A percentile compares a stretch with the other conserved stretches of the same genome.
phyloP scores from a whole-genome alignment of 2,329 filamentous ascomycete species.

The Apiospora rasikravindrae region DNA sequence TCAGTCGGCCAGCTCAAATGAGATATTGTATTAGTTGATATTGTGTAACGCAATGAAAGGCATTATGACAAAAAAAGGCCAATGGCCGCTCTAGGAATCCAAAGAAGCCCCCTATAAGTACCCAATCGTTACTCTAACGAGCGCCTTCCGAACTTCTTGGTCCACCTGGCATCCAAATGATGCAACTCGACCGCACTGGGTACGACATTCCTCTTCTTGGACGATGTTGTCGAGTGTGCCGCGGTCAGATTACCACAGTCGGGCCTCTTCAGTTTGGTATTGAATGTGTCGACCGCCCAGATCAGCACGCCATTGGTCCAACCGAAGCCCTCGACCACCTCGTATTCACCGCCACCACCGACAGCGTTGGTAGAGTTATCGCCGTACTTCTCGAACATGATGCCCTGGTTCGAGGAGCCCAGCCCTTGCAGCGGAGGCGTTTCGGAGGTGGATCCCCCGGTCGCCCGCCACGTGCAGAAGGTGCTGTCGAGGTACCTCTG shows the following conservation, averaged over 20 bases:
- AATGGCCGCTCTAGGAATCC: background rate
- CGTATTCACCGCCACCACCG: constrained; percentile 71
- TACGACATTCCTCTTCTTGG: constrained; percentile 24
- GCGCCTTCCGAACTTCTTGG: constrained; percentile 21
- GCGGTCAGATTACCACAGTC: constrained; percentile 58
- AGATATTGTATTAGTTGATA: background rate
- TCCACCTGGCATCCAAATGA: constrained; percentile 21
- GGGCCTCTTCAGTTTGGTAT: constrained; percentile 57
- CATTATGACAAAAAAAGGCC: background rate
- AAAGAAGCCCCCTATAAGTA: background rate
- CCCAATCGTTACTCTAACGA: background rate
- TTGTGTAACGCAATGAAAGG: background rate
- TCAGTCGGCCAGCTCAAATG: background rate
- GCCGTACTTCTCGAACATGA: constrained; percentile 74
- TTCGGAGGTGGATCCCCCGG: constrained; percentile 63
- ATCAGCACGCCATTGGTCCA: constrained; percentile 74
- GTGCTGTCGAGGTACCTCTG: constrained; percentile 71
- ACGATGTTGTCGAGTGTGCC: constrained; percentile 25
- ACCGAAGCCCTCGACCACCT: constrained; percentile 72
- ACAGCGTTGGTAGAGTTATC: constrained; percentile 65
- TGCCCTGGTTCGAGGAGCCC: constrained; percentile 51
- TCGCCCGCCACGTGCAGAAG: constrained; percentile 74
- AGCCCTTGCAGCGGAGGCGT: constrained; percentile 57
- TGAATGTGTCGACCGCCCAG: constrained; percentile 69
- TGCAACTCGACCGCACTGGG: constrained; percentile 22